Evolutionary conservation across 345 rosid genomes (phyloP).

Genomic region (Eucalyptus rudis): DNA sequence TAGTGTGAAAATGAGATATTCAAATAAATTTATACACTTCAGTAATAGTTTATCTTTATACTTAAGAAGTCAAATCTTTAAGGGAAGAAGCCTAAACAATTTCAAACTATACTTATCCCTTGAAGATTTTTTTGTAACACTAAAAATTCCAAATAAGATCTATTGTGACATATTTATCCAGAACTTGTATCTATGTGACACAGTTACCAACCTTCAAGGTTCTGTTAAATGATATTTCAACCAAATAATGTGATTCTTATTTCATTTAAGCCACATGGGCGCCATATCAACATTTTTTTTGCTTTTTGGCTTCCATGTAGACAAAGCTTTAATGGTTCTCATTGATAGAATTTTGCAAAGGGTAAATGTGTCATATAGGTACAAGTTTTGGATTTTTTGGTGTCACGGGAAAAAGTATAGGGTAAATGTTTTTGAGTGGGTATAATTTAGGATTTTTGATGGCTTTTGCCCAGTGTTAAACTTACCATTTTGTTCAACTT

Average conservation of each 20-base stretch:
- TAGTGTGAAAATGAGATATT: neutral
- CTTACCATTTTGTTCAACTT: neutral
- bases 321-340: neutral
- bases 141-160: neutral
- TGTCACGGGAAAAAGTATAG: neutral
- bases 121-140: no score
- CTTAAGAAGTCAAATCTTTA: neutral
- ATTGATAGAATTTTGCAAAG: no score
- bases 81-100: neutral
- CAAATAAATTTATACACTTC: neutral
- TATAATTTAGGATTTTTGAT: neutral
- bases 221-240: neutral
- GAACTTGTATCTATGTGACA: neutral
- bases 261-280: neutral
- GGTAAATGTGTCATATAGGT: neutral
- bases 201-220: neutral
- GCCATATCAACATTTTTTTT: neutral
- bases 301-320: neutral
- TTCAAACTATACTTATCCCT: neutral
- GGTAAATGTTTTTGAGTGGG: neutral
- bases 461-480: neutral
- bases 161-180: neutral
- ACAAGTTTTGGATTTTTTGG: no score
- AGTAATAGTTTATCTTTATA: neutral
- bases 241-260: neutral